Evolutionary conservation across 306 rosid species (phyloP), one percentile per base, ranked within the genome.

Genomic region (Citrullus colocynthis): DNA sequence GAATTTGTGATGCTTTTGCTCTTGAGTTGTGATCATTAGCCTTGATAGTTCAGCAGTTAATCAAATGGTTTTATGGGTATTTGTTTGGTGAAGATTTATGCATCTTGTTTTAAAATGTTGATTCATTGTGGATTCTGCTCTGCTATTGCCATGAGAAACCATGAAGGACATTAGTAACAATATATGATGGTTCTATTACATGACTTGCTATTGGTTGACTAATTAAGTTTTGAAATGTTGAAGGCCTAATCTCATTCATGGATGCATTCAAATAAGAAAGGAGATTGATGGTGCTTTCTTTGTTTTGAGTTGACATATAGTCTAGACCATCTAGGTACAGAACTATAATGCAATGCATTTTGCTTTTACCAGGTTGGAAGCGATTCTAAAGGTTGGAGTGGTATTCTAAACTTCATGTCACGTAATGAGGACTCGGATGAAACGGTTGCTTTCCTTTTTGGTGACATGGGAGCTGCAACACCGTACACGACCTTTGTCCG

Each of bases 391-490:
- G 97, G 97, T 12, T 95, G 98, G 98, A 89, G 93, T 56, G 54
- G 79, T 66, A 88, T 80, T 67, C 89, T 81, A 51, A 90, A 92
- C 84, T 92, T 92, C 74, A 86, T 92, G 66, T 87, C 96, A 0
- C 89, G 86, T 55, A 81, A 92, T 18, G 83, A 79, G 70, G 96
- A 90, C 63, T 90, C 95, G 0, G 88, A 90, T 28, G 96, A 94
- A 80, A 91, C 97, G 0, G 76, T 84, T 71, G 99, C 97, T 12
- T 95, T 95, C 76, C 86, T 95, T 70, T 95, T 92, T 16, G 99
- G 99, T 24, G 97, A 92, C 78, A 95, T 95, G 97, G 97, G 97
- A 74, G 80, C 97, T 64, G 83, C 88, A 60, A 88, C 90, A 3
- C 90, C 97, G 3, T 95, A 92, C 85, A 65, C 79, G 7, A 95